Evolutionary conservation across 805 yeast species (phyloP), one percentile per base, ranked within the genome.

Genomic region (Candida ortonii): DNA sequence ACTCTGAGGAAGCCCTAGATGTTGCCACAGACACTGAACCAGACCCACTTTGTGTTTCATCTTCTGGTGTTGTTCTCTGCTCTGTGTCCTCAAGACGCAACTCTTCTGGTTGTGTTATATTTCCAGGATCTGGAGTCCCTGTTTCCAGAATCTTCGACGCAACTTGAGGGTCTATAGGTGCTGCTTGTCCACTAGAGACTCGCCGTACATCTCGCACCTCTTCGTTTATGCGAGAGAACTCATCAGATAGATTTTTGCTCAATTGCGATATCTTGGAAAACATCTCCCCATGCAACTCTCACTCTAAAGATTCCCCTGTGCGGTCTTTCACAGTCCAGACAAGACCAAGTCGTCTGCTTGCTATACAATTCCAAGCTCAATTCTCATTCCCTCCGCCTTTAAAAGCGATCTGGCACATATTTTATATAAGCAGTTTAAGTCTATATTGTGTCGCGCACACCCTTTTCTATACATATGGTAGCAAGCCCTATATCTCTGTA

Each of bases 231-330:
- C 62, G 46, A 20, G 57, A 50, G 28, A 81, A 50, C 54, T 81
- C 88, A 34, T 81, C 88, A 7, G 75, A 61, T 22, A 81, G 50
- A 35, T 75, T 76, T 61, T 81, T 80, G 33, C 82, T 72, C 7
- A 79, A 50, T 62, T 81, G 86, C 8, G 80, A 66, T 28, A 79
- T 57, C 49, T 74, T 70, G 28, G 73, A 68, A 48, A 77, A 71
- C 83, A 77, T 76, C 19, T 16, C 17, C 22, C 11, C 4, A 8
- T 8, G 25, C 7, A 11, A 14, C 12, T n/a, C 7, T 20, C 22
- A 7, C 10, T 20, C 22, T 20, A n/a, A n/a, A n/a, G n/a, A n/a
- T n/a, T n/a, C n/a, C n/a, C n/a, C n/a, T n/a, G n/a, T n/a, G n/a
- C n/a, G n/a, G n/a, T n/a, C n/a, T n/a, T n/a, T n/a, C n/a, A n/a